Base-by-base conservation (phyloP, 2,329 filamentous ascomycete genomes). In the Fusarium piperis region DNA sequence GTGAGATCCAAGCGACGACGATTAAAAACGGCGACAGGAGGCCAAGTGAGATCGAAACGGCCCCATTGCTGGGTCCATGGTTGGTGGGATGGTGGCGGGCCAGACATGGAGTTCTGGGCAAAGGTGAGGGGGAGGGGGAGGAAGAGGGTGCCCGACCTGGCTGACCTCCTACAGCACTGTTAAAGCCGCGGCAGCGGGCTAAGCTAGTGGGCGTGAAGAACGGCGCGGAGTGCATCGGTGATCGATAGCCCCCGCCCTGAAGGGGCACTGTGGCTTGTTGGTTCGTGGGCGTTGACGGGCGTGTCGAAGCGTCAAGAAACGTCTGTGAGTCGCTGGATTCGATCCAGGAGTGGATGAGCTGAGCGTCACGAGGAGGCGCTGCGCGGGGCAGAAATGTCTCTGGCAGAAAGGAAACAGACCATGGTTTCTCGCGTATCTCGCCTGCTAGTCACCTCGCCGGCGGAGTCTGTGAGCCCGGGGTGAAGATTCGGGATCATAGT, bases 391-490 rank as follows among this genome's bases (percentile, higher is more conserved):
- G 65, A 67, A 41, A 44, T 67, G 35, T 67, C 58, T 70, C 53
- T 68, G 48, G 38, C 62, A 58, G 52, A 46, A 59, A 46, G 62
- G 55, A 32, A 53, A 69, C 33, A 57, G 59, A 65, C 72, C 65
- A 71, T 71, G 72, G 26, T 65, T 75, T 72, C 71, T 76, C 74
- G 74, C 74, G 70, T 75, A 74, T 75, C 74, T 76, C 58, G 68
- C 60, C 63, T 66, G 65, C 44, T 72, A 70, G 68, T 66, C 58
- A 67, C 67, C 44, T 64, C 65, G 59, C 20, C n/a, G 57, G 68
- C 61, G 72, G 67, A 64, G 67, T 55, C 58, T 62, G 64, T 64
- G 51, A 61, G 63, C 70, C 71, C 62, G 65, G 60, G 69, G 63
- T 67, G 62, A 67, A 65, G 61, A 64, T 64, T 65, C 66, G 68